Conservation (phyloP, 306 rosid genomes). For the Aeschynomene evenia region DNA sequence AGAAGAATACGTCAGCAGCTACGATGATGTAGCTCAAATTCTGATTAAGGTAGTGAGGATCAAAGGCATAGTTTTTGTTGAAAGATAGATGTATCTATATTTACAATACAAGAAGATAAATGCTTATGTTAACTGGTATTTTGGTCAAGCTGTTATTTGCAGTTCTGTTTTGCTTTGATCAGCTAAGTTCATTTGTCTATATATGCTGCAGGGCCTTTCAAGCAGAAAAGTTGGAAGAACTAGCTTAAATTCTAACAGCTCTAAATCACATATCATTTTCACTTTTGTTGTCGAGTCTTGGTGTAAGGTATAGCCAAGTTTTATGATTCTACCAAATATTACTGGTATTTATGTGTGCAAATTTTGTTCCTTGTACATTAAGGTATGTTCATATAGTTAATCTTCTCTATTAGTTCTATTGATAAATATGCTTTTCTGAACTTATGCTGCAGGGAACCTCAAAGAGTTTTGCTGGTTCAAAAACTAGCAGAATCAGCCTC, state of each 20-base stretch:
- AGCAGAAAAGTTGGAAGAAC: conserved; percentile 83
- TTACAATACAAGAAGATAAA: background rate
- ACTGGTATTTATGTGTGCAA: conserved; percentile 1
- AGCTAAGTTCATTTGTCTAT: conserved; percentile 11
- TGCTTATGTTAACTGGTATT: conserved; percentile 17
- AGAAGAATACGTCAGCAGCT: conserved; percentile 84
- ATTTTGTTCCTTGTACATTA: background rate
- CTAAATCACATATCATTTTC: conserved; percentile 81
- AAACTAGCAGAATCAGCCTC: conserved; percentile 82
- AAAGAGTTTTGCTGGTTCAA: conserved; percentile 71
- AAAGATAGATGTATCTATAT: conserved; percentile 20
- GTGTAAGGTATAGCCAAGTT: conserved; percentile 63
- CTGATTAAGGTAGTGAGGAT: conserved; percentile 70
- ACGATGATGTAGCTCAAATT: conserved; percentile 77
- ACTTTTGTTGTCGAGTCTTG: conserved; percentile 81
- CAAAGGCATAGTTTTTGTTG: background rate
- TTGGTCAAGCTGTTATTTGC: background rate
- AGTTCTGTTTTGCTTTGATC: background rate
- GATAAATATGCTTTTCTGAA: conserved; percentile 24
- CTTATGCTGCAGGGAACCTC: conserved; percentile 54
- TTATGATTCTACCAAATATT: background rate
- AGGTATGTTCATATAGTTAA: background rate
- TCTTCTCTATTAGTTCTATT: background rate
- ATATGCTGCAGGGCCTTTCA: conserved; percentile 79
- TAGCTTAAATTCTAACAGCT: conserved; percentile 73